Evolutionary conservation across 306 rosid species (phyloP), one percentile per base, ranked within the genome.

Genomic region (Ziziphus jujuba): DNA sequence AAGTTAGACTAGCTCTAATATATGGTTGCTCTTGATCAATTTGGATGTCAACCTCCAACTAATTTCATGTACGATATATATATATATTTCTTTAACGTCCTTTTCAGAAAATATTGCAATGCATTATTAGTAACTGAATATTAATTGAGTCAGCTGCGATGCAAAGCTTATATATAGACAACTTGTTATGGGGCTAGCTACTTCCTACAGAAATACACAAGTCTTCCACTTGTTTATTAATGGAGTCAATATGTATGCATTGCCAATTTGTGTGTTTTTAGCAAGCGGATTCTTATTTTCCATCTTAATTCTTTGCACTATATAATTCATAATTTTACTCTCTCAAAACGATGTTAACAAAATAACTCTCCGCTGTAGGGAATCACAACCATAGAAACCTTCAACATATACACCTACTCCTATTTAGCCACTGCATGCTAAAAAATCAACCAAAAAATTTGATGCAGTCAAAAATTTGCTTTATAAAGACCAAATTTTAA

Each of bases 351-450:
- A 56, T 24, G 33, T 10, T 38, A 36, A 22, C 24, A 7, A 35
- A n/a, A n/a, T n/a, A n/a, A 54, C 51, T 21, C 15, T 5, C 21
- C 0, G 3, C 21, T 0, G 3, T 52, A 15, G 23, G 38, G 44
- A 65, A 31, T 65, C 33, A 50, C 17, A 65, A 34, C 15, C 49
- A 33, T 35, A 43, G 51, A 43, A 60, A 60, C 17, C 51, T 38
- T 61, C 65, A 61, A 21, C 65, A 61, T 20, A 20, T 61, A 24
- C 63, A 34, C 21, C 25, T n/a, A 58, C 47, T 16, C 35, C 34
- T 22, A 2, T 12, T 28, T 12, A 11, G 65, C 50, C 13, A 40
- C 34, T 36, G 1, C 23, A 21, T 61, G 9, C 15, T 61, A 31
- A 35, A 40, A 40, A 8, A 17, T n/a, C 6, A 59, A 59, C 3